phyloP scores from a whole-genome alignment of 1,139 yeast species.

The Candida sojae region DNA sequence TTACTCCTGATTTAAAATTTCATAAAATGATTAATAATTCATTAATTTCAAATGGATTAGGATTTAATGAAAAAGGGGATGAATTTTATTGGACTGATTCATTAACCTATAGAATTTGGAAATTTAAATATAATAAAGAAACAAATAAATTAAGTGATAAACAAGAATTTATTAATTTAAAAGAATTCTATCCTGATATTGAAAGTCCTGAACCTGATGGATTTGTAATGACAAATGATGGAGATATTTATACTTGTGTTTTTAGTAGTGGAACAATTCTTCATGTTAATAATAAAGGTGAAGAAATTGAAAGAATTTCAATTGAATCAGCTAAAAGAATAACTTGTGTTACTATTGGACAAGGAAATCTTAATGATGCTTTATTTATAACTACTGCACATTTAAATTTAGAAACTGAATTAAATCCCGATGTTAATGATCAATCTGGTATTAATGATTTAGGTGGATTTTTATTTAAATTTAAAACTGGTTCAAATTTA shows the following conservation, averaged over 20 bases:
- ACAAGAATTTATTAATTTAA: conserved; percentile 41
- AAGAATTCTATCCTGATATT: conserved; percentile 23
- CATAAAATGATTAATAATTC: conserved; percentile 36
- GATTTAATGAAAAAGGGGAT: conserved; percentile 56
- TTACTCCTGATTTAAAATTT: conserved; percentile 35
- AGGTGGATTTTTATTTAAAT: conserved; percentile 49
- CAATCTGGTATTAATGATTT: conserved; percentile 41
- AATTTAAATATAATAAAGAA: conserved; percentile 56
- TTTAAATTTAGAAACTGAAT: conserved; percentile 39
- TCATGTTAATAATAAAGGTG: conserved; percentile 52
- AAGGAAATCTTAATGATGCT: conserved; percentile 50
- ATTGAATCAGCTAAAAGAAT: conserved; percentile 61
- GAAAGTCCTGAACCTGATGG: conserved; percentile 80
- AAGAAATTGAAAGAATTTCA: conserved; percentile 49
- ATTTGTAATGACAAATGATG: conserved; percentile 59
- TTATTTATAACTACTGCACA: conserved; percentile 72
- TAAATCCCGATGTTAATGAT: conserved; percentile 30
- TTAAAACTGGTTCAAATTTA: conserved; percentile 21
- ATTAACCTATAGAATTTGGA: conserved; percentile 56
- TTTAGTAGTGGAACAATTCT: conserved; percentile 63
- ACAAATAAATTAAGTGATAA: conserved; percentile 49
- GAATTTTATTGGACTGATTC: conserved; percentile 76
- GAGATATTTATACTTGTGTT: conserved; percentile 68
- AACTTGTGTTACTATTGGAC: conserved; percentile 77
- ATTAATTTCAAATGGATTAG: conserved; percentile 76